Evolutionary conservation across 2,329 filamentous ascomycete genomes (phyloP).

Genomic region (Pleoardoris graminearum): DNA sequence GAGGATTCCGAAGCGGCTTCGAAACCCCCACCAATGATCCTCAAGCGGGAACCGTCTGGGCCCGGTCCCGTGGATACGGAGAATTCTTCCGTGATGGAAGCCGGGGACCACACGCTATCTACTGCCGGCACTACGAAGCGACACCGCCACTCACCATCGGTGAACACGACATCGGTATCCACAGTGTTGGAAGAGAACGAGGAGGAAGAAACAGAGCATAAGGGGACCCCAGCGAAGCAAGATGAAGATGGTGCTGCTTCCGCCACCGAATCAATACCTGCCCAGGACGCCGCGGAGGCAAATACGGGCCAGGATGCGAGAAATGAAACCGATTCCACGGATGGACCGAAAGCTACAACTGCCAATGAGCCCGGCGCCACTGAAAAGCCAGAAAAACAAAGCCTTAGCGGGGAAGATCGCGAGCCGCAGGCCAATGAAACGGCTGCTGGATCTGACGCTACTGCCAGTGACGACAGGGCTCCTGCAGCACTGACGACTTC

Average conservation of each 20-base stretch:
- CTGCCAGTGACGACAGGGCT: background rate
- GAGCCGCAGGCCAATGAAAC: slow-evolving; percentile 15
- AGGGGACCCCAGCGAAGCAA: slow-evolving; percentile 18
- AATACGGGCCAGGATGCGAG: slow-evolving; percentile 6
- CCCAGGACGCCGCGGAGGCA: slow-evolving; percentile 24
- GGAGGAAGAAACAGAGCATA: slow-evolving; percentile 59
- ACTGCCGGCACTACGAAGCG: slow-evolving; percentile 74
- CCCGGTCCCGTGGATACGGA: slow-evolving; percentile 26
- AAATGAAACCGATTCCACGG: slow-evolving; percentile 14
- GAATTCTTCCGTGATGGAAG: slow-evolving; percentile 23
- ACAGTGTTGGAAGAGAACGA: slow-evolving; percentile 84
- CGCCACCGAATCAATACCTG: slow-evolving; percentile 17
- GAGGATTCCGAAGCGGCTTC: slow-evolving; percentile 51
- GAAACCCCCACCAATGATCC: slow-evolving; percentile 34
- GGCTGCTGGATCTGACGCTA: slow-evolving; percentile 13
- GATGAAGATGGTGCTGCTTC: slow-evolving; percentile 10
- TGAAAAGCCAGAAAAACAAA: slow-evolving; percentile 23
- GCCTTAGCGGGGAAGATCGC: slow-evolving; percentile 17
- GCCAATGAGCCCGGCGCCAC: slow-evolving; percentile 14
- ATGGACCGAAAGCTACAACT: slow-evolving; percentile 3
- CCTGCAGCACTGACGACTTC: background rate
- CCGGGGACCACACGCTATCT: slow-evolving; percentile 53
- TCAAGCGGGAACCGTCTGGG: slow-evolving; percentile 42
- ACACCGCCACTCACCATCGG: slow-evolving; percentile 80
- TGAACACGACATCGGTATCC: slow-evolving; percentile 71